phyloP scores from a whole-genome alignment of 768 basidiomycete genomes.

The Mycena metata region DNA sequence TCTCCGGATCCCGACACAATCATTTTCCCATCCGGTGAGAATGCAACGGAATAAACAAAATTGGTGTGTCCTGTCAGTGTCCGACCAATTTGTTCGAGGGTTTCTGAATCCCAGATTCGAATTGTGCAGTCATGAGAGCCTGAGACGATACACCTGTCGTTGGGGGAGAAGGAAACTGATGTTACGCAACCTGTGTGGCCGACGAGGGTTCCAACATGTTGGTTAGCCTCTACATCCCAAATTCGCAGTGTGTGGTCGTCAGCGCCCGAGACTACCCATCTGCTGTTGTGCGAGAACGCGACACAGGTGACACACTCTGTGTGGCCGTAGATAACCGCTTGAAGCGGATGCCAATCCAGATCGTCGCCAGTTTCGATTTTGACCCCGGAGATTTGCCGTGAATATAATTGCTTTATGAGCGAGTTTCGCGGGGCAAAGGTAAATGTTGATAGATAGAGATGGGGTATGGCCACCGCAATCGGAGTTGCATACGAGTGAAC shows the following conservation, averaged over 20 bases:
- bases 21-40: background rate
- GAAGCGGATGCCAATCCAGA: no score
- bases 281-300: no score
- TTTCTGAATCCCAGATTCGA: slow-evolving; percentile 1
- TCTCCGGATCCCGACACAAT: background rate
- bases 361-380: no score
- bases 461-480: background rate
- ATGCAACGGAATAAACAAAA: background rate
- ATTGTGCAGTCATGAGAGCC: background rate
- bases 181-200: background rate
- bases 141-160: background rate
- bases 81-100: background rate
- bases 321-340: no score
- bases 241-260: background rate
- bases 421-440: no score
- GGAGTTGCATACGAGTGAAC: background rate
- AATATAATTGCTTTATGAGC: no score
- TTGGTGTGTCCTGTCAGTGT: no score
- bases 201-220: background rate
- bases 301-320: no score
- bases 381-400: no score
- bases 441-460: no score
- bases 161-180: background rate
- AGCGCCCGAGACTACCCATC: no score
- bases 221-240: background rate